Percentiles rank a stretch among this genome's conserved stretches.
These are phyloP conservation scores for sorghum (Sorghum bicolor) DNA, from an alignment of 176 grass and related monocot species.

Conservation along the genomic window Sorghum_bicolor_NCBIv3 NC_012870.2:14356001-14356500, in stretches of 20 bases:
- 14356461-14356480: slow-evolving; percentile 10
- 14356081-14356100: no score
- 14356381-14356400: slow-evolving; percentile 8
- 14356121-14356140: no score
- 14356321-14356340: neutral
- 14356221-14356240: neutral
- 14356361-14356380: slow-evolving; percentile 27
- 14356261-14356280: neutral
- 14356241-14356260: neutral
- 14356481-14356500: slow-evolving; percentile 32
- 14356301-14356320: neutral
- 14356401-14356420: slow-evolving; percentile 10
- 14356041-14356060: no score
- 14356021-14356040: no score
- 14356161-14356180: no score
- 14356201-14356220: neutral
- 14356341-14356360: slow-evolving; percentile 6
- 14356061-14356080: no score
- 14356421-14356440: neutral
- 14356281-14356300: neutral
- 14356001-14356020: no score
- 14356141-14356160: no score
- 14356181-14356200: no score
- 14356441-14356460: slow-evolving; percentile 19
- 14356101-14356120: no score